These are phyloP conservation scores for Perilla frutescens DNA, from an alignment of 257 asterid genomes.

Conservation along the genomic window DNA sequence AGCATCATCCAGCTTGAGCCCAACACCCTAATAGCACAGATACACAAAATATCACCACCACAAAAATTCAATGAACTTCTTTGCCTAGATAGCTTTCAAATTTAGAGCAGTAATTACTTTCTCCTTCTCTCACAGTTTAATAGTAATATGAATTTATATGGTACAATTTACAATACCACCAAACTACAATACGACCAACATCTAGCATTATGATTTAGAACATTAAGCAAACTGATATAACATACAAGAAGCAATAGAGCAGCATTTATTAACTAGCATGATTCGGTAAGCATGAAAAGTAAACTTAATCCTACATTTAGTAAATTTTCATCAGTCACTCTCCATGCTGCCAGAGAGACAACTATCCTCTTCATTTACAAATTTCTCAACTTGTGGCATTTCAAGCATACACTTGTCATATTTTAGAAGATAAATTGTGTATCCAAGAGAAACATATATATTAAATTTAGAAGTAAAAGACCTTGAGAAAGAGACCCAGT, in stretches of 20 bases:
- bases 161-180: not conserved
- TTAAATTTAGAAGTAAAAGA: conserved; percentile 33
- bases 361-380: conserved; percentile 4
- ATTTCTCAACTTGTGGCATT: conserved; percentile 23
- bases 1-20: conserved; percentile 96
- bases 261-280: conserved; percentile 23
- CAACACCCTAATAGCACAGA: conserved; percentile 70
- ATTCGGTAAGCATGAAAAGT: not conserved
- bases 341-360: conserved; percentile 18
- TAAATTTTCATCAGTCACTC: not conserved
- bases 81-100: conserved; percentile 6
- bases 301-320: not conserved
- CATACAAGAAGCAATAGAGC: conserved; percentile 18
- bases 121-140: conserved; percentile 19
- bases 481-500: conserved; percentile 95
- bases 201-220: conserved; percentile 11
- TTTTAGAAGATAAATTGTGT: not conserved
- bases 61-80: conserved; percentile 25
- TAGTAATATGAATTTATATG: not conserved
- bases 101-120: not conserved
- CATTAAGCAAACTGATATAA: conserved; percentile 12
- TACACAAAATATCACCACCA: conserved; percentile 32
- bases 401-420: conserved; percentile 19
- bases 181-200: conserved; percentile 15
- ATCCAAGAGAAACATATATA: not conserved